Base-by-base conservation (phyloP, 768 basidiomycete species). In the Suillus subaureus region DNA sequence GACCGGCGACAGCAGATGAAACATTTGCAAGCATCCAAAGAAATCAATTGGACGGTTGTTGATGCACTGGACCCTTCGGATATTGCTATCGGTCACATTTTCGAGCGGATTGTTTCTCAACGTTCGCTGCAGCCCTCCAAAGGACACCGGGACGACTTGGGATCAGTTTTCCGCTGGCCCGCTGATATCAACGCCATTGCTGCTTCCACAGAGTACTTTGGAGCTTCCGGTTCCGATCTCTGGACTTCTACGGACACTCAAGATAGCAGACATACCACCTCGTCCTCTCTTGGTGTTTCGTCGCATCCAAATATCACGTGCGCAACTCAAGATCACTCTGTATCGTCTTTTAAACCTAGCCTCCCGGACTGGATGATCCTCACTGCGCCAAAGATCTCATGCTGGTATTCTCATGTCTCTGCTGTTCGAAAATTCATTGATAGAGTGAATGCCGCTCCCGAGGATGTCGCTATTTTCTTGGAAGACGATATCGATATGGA, bases 401-500 rank as follows among this genome's bases (percentile, higher is more conserved):
- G 89, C 74, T 92, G 89, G 89, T 78, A 87, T 70, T 91, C 90
- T 1, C 91, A 92, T 72, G 66, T 87, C 13, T 80, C 77, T 37
- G 79, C 83, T 42, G 83, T 92, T 37, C 82, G 79, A 26, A 76
- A 66, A 4, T 79, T 89, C 40, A 72, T 79, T 15, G 69, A 72
- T 12, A 75, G 52, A 78, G 79, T 65, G 61, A 72, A 63, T 56
- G 66, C 35, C 54, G 72, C 54, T 18, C 61, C 57, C 4, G 69
- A 78, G 64, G 79, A 79, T 12, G 78, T 84, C 2, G 79, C 81
- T 0, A 64, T 92, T 11, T 80, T 93, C n/a, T 78, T 92, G 8
- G 92, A 93, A 74, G 92, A 93, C 71, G 92, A 93, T 67, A 78
- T 93, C 12, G 89, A 93, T 71, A 88, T 92, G 85, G 92, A 93